Evolutionary conservation across 2,329 filamentous ascomycete species (phyloP), one percentile per base, ranked within the genome.

Genomic region (Emmonsiellopsis sp.): DNA sequence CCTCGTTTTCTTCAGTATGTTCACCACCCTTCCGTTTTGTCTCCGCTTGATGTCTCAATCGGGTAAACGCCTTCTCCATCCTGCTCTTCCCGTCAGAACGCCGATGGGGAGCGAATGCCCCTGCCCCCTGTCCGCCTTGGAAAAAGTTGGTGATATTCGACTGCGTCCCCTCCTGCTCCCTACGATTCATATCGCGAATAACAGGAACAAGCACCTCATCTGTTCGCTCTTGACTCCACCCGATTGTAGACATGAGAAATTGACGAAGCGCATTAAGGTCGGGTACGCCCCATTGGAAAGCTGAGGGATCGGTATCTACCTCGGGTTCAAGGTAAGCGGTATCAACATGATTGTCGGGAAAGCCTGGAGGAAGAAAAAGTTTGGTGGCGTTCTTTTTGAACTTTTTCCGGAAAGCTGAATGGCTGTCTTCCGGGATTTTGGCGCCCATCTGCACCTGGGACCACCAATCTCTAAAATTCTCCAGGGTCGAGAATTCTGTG

Each of bases 121-220:
- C 80, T 38, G 74, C 79, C 10, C 65, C 72, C 51, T 55, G 65
- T n/a, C 66, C 59, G 1, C 92, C 92, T 10, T 83, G 81, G 67
- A 97, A 96, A 69, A 85, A 98, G 26, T 84, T 79, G n/a, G 93
- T 98, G 59, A 98, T 95, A 62, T 98, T 98, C 55, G 84, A 85
- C 75, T 98, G 93, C 15, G 92, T 97, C 6, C 93, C 93, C 72
- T 97, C 93, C 31, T 83, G 78, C 59, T 89, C 87, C 40, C 93
- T 79, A 3, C 83, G 81, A 67, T 97, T 97, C 87, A 98, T 95
- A 64, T 98, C 93, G 54, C 85, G 80, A 58, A 98, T 93, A 1
- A 98, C 94, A 0, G 93, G 93, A 1, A 98, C 89, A 1, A 98
- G 80, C 2, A 98, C 87, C 69, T 98, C 93, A 64, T 98, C 93